These are phyloP conservation scores for Lachnellula arida DNA, from an alignment of 2,329 filamentous ascomycete species.

Conservation along the genomic window DNA sequence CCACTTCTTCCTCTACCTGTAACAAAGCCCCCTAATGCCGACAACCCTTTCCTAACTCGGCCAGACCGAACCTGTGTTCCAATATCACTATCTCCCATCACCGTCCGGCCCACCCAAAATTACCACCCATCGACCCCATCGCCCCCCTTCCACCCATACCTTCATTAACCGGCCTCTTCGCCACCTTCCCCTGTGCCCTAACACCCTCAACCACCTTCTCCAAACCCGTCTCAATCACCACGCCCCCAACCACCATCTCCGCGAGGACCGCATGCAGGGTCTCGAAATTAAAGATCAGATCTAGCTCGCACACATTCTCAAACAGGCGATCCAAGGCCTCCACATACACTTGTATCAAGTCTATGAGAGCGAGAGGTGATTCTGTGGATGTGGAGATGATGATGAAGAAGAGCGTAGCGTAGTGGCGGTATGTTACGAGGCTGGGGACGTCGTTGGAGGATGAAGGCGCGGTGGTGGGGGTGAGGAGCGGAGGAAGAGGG, in stretches of 20 bases:
- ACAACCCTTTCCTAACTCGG: no score
- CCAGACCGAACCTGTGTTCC: no score
- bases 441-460: conserved; percentile 75
- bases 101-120: conserved; percentile 32
- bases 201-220: conserved; percentile 87
- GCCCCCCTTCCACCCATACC: conserved; percentile 48
- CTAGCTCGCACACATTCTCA: conserved; percentile 95
- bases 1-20: no score
- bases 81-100: conserved; percentile 12
- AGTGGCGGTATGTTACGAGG: conserved; percentile 95
- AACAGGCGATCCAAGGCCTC: conserved; percentile 92
- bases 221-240: conserved; percentile 87
- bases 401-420: conserved; percentile 98
- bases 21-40: no score
- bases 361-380: conserved; percentile 88
- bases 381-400: conserved; percentile 95
- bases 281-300: conserved; percentile 99
- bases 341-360: conserved; percentile 97
- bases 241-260: conserved; percentile 94
- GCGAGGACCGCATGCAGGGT: conserved; percentile 84
- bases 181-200: conserved; percentile 68
- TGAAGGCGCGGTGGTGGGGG: conserved; percentile 63
- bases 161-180: conserved; percentile 75
- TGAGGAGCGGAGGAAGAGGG: conserved; percentile 65
- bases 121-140: conserved; percentile 35